Conservation (phyloP, 192 early-diverging fungal species). For the Linnemannia zychae region DNA sequence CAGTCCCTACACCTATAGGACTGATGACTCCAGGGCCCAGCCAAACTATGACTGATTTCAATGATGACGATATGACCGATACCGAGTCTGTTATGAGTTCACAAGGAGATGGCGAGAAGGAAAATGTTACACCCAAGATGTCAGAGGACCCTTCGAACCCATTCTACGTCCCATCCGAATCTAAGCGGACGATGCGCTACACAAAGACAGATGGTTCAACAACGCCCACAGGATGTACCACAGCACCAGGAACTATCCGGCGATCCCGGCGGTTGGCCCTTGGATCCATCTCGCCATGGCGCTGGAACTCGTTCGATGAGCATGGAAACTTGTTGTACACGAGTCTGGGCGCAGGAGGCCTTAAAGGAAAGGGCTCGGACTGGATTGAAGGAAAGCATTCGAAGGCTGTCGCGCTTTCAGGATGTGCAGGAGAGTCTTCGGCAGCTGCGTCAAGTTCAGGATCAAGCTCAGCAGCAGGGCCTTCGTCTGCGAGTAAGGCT, state of each 20-base stretch:
- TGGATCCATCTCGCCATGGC: slow-evolving; percentile 46
- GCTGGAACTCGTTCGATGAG: slow-evolving; percentile 40
- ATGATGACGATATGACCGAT: slow-evolving; percentile 37
- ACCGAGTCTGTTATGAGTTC: slow-evolving; percentile 33
- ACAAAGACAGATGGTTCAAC: slow-evolving; percentile 26
- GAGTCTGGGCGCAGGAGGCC: neutral
- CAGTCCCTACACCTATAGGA: neutral
- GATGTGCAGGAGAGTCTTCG: neutral
- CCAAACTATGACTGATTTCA: neutral
- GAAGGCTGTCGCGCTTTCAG: neutral
- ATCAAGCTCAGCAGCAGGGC: neutral
- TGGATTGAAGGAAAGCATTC: neutral
- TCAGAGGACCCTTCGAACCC: slow-evolving; percentile 24
- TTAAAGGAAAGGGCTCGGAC: neutral
- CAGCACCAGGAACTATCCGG: slow-evolving; percentile 18
- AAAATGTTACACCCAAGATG: slow-evolving; percentile 39
- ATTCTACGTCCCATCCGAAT: slow-evolving; percentile 7
- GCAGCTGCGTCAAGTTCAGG: neutral
- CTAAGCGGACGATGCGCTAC: neutral
- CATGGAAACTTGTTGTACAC: neutral
- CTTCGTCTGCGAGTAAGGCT: neutral
- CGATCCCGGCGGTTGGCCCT: slow-evolving; percentile 38
- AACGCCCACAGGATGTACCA: slow-evolving; percentile 21
- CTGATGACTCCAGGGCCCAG: neutral
- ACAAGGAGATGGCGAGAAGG: slow-evolving; percentile 25